These are phyloP conservation scores for Phytophthora multivora DNA, from an alignment of 352 stramenopile species.

Conservation along the genomic window DNA sequence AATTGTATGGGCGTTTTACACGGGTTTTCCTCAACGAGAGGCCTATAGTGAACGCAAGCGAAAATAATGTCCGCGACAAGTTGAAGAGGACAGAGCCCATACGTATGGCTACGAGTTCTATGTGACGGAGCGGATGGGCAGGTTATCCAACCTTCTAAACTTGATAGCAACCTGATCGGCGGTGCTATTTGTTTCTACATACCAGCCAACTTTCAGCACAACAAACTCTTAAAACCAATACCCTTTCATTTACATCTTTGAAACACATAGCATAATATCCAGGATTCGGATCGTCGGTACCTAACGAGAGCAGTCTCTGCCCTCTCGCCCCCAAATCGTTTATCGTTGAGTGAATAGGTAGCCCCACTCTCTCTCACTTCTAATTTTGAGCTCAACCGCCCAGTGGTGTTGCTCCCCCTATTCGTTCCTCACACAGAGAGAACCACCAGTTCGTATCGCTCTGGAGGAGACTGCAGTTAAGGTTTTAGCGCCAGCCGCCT, in stretches of 20 bases:
- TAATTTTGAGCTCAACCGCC: conserved; percentile 21
- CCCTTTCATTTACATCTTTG: neutral
- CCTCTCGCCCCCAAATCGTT: conserved; percentile 4
- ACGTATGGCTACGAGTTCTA: conserved; percentile 17
- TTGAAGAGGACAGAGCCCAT: conserved; percentile 26
- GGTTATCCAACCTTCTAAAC: neutral
- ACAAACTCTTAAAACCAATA: neutral
- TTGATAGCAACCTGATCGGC: neutral
- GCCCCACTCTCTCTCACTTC: conserved; percentile 11
- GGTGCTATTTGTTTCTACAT: neutral
- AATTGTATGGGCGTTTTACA: conserved; percentile 15
- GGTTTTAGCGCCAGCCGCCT: conserved; percentile 8
- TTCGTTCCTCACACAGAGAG: neutral
- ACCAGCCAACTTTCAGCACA: neutral
- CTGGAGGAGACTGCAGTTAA: conserved; percentile 23
- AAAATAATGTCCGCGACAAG: conserved; percentile 20
- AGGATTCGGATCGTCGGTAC: conserved; percentile 20
- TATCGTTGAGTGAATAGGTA: neutral
- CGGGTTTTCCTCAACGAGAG: conserved; percentile 1
- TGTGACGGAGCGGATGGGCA: conserved; percentile 39
- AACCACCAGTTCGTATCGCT: neutral
- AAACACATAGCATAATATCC: neutral
- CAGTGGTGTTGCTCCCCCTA: conserved; percentile 1
- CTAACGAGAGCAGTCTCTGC: neutral
- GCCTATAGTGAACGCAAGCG: conserved; percentile 14